phyloP scores from a whole-genome alignment of 805 yeast species.

The Saccharomycopsis microspora region DNA sequence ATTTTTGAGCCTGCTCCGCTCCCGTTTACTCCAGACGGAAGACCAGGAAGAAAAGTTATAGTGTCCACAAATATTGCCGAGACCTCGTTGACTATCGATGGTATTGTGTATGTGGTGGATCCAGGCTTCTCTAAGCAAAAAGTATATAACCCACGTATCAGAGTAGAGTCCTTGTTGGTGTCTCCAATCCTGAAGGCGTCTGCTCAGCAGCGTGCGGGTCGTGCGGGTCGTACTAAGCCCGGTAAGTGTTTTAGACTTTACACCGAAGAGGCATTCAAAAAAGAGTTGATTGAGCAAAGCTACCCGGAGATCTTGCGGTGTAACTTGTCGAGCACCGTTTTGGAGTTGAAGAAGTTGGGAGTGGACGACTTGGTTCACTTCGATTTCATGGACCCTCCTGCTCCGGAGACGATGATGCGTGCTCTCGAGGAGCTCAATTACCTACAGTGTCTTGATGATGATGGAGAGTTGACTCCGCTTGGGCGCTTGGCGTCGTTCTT shows the following conservation, averaged over 20 bases:
- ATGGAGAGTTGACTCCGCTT: constrained; percentile 78
- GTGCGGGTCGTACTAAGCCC: constrained; percentile 99
- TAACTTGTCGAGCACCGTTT: constrained; percentile 81
- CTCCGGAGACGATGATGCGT: constrained; percentile 99
- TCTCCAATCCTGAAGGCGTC: constrained; percentile 96
- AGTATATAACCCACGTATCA: constrained; percentile 89
- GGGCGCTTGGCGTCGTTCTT: constrained; percentile 88
- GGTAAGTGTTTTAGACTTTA: constrained; percentile 95
- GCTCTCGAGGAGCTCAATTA: constrained; percentile 93
- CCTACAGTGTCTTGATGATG: constrained; percentile 80
- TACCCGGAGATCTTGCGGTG: constrained; percentile 92
- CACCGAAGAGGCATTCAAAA: constrained; percentile 93
- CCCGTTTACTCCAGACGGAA: constrained; percentile 60
- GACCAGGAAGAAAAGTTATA: constrained; percentile 92
- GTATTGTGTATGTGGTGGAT: constrained; percentile 93
- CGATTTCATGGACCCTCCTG: constrained; percentile 99
- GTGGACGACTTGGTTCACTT: constrained; percentile 94
- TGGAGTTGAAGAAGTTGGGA: constrained; percentile 89
- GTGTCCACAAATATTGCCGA: constrained; percentile 94
- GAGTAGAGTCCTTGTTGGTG: constrained; percentile 89
- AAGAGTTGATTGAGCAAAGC: constrained; percentile 88
- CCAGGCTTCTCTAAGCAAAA: constrained; percentile 97
- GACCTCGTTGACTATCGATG: constrained; percentile 94
- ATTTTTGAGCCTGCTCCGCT: constrained; percentile 87
- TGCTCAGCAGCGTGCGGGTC: constrained; percentile 98